A percentile compares a stretch with the other conserved stretches of the same genome.
Conservation (phyloP, 805 yeast genomes). For the Wickerhamomyces subpelliculosus region DNA sequence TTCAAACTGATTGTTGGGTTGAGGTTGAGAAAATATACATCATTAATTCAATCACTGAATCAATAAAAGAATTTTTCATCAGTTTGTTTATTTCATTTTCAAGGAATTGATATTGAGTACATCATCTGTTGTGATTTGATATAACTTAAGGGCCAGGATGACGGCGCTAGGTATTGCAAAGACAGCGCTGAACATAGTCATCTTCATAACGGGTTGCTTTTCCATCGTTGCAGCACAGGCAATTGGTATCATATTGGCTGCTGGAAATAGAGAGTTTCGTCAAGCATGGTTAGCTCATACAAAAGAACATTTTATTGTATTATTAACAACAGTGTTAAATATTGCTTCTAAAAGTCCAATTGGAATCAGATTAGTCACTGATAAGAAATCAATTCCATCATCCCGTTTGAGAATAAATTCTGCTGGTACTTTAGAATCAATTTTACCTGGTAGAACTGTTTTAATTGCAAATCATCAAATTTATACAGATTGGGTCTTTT, state of each 20-base stretch:
- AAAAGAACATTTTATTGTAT: slow-evolving; percentile 49
- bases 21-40: no score
- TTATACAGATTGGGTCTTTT: slow-evolving; percentile 86
- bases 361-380: slow-evolving; percentile 43
- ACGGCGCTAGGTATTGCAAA: slow-evolving; percentile 8
- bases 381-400: slow-evolving; percentile 24
- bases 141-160: neutral
- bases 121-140: no score
- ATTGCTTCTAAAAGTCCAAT: slow-evolving; percentile 40
- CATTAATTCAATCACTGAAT: no score
- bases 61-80: no score
- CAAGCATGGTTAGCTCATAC: slow-evolving; percentile 44
- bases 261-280: slow-evolving; percentile 24
- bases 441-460: slow-evolving; percentile 46
- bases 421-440: slow-evolving; percentile 10
- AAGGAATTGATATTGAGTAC: no score
- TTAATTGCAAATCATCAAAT: slow-evolving; percentile 89
- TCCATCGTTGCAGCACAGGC: slow-evolving; percentile 43
- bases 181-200: slow-evolving; percentile 5
- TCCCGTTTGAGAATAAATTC: slow-evolving; percentile 5
- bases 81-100: no score
- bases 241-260: slow-evolving; percentile 27
- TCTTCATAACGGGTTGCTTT: slow-evolving; percentile 28
- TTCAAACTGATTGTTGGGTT: neutral
- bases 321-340: slow-evolving; percentile 45